Evolutionary conservation across 208 protist genomes (phyloP).

Genomic region (Acanthamoeba quina): DNA sequence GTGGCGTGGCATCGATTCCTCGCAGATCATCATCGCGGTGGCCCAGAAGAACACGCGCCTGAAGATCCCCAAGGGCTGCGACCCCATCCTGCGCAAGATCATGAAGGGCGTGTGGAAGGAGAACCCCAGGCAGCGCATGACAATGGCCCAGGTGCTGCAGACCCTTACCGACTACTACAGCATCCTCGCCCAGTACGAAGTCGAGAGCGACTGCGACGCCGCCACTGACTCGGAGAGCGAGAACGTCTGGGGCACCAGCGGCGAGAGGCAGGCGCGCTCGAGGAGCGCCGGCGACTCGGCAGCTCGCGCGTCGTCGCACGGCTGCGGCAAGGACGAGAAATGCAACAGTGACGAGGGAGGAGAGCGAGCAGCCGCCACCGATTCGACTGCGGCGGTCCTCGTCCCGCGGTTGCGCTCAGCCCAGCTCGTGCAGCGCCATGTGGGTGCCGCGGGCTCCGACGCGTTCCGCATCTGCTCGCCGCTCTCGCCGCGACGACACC

Average conservation of each 20-base stretch:
- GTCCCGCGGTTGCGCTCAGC: not conserved
- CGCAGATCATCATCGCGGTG: constrained; percentile 62
- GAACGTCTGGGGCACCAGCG: not conserved
- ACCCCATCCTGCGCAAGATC: constrained; percentile 48
- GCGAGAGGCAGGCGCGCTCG: not conserved
- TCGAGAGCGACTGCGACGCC: not conserved
- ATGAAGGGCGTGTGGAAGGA: constrained; percentile 65
- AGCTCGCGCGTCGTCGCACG: not conserved
- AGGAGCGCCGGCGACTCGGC: too few species aligned
- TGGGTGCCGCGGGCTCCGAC: not conserved
- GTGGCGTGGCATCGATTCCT: constrained; percentile 28
- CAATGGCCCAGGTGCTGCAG: constrained; percentile 35
- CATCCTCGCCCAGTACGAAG: constrained; percentile 45
- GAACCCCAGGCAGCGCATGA: constrained; percentile 34
- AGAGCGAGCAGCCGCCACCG: not conserved
- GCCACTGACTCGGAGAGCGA: not conserved
- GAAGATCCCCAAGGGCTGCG: constrained; percentile 67
- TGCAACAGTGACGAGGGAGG: not conserved
- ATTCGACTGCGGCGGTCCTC: not conserved
- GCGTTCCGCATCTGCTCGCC: not conserved
- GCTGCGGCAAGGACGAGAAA: not conserved
- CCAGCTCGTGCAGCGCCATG: not conserved
- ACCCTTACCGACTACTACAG: constrained; percentile 20
- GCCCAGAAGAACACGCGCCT: constrained; percentile 64
- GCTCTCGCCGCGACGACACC: not conserved